phyloP scores from a whole-genome alignment of 2,329 filamentous ascomycete species.

The Epichloe amarillans region DNA sequence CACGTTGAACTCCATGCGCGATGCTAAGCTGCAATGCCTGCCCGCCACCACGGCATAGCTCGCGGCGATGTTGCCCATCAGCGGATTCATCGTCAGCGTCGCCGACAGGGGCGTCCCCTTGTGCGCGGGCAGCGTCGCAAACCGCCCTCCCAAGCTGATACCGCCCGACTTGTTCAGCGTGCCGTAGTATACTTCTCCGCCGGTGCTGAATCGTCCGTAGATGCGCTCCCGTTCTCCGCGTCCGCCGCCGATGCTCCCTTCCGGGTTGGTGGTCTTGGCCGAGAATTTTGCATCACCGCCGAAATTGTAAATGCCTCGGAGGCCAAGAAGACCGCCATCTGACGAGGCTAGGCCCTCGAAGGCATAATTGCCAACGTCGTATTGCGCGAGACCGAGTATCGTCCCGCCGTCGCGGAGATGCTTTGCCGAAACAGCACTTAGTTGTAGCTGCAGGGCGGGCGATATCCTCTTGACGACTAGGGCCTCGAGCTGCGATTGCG shows the following conservation, averaged over 20 bases:
- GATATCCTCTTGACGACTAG: conserved; percentile 69
- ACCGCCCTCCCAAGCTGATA: conserved; percentile 75
- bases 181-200: conserved; percentile 91
- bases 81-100: conserved; percentile 80
- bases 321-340: conserved; percentile 76
- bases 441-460: conserved; percentile 63
- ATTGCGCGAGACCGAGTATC: conserved; percentile 58
- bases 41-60: conserved; percentile 87
- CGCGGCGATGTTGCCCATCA: conserved; percentile 86
- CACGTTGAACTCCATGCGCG: conserved; percentile 90
- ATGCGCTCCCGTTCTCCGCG: conserved; percentile 42
- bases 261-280: conserved; percentile 24
- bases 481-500: conserved; percentile 74
- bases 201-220: conserved; percentile 76
- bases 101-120: conserved; percentile 85
- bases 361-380: conserved; percentile 77
- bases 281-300: conserved; percentile 44
- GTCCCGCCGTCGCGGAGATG: conserved; percentile 64
- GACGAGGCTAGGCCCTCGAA: conserved; percentile 86
- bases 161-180: conserved; percentile 88
- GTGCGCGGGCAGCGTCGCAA: conserved; percentile 71
- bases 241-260: conserved; percentile 11
- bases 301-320: conserved; percentile 90
- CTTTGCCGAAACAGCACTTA: conserved; percentile 65
- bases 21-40: conserved; percentile 69